Percentiles rank a stretch among this genome's conserved stretches.
These are phyloP conservation scores for Tylopilus sp. DNA, from an alignment of 1,284 basidiomycete genomes.

Conservation along the genomic window DNA sequence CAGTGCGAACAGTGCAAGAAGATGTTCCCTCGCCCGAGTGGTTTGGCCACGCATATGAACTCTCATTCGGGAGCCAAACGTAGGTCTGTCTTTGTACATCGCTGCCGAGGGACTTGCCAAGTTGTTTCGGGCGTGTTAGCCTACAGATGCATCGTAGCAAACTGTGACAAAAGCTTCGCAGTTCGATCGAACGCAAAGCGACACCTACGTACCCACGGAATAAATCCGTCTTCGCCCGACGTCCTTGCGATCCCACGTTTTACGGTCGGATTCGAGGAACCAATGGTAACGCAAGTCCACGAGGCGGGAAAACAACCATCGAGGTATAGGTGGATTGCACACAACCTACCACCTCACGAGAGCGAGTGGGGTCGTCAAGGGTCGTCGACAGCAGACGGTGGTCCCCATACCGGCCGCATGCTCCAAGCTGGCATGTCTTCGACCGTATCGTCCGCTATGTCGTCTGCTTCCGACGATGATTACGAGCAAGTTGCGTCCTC, in stretches of 20 bases:
- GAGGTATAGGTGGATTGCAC: constrained; percentile 43
- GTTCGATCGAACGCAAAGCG: constrained; percentile 62
- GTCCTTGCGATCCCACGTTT: constrained; percentile 32
- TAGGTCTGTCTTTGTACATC: constrained; percentile 31
- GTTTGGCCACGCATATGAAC: constrained; percentile 63
- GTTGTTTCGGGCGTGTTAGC: constrained; percentile 34
- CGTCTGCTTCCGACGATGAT: constrained; percentile 29
- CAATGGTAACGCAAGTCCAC: constrained; percentile 42
- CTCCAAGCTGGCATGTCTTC: constrained; percentile 31
- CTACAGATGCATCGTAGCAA: constrained; percentile 45
- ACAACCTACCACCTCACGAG: constrained; percentile 33
- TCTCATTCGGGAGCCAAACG: constrained; percentile 62
- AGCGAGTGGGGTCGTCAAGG: constrained; percentile 15
- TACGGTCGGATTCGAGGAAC: constrained; percentile 45
- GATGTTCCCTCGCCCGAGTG: constrained; percentile 59
- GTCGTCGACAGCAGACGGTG: constrained; percentile 16
- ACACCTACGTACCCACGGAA: constrained; percentile 54
- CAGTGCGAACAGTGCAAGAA: constrained; percentile 53
- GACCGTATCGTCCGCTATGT: constrained; percentile 22
- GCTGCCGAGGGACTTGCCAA: constrained; percentile 10
- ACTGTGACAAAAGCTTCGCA: constrained; percentile 52
- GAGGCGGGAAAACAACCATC: constrained; percentile 39
- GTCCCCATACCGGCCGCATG: constrained; percentile 10
- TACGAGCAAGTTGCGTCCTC: constrained; percentile 15
- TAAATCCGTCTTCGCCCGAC: constrained; percentile 30